These are phyloP conservation scores for Cystobasidium slooffiae DNA, from an alignment of 1,284 basidiomycete genomes.

Conservation along the genomic window DNA sequence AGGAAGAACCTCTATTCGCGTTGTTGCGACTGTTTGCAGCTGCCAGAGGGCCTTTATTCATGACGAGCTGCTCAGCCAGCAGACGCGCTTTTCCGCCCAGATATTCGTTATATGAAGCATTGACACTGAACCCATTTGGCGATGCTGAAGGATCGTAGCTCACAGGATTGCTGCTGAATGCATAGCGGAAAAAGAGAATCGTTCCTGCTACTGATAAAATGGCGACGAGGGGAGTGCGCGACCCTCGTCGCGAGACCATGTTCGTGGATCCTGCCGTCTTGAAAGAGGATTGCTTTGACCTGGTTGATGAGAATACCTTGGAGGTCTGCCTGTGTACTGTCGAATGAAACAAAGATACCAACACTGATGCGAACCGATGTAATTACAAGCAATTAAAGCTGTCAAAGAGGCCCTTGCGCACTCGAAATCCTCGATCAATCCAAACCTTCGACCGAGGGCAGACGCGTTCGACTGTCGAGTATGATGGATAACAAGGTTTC, in stretches of 20 bases:
- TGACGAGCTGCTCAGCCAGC: conserved; percentile 37
- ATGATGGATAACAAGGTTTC: too few relatives aligned
- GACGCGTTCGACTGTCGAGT: background rate
- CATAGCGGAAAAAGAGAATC: conserved; percentile 32
- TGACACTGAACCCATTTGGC: background rate
- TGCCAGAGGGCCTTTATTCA: conserved; percentile 2
- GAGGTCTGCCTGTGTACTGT: background rate
- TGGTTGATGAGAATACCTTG: background rate
- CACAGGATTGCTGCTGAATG: conserved; percentile 14
- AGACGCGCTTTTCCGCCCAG: conserved; percentile 37
- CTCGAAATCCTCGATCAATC: background rate
- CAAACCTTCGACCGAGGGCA: background rate
- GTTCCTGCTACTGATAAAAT: conserved; percentile 33
- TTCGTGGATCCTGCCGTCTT: background rate
- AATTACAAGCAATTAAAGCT: background rate
- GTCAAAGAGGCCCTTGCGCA: background rate
- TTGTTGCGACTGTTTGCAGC: background rate
- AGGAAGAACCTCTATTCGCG: background rate
- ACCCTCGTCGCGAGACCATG: conserved; percentile 36
- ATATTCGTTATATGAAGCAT: conserved; percentile 29
- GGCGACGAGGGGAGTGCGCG: conserved; percentile 39
- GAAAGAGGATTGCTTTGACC: background rate
- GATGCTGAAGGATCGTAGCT: conserved; percentile 2
- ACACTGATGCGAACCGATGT: too few relatives aligned
- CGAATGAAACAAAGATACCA: too few relatives aligned